Evolutionary conservation across 208 protist species (phyloP).

Genomic region (Angomonas ambiguus): DNA sequence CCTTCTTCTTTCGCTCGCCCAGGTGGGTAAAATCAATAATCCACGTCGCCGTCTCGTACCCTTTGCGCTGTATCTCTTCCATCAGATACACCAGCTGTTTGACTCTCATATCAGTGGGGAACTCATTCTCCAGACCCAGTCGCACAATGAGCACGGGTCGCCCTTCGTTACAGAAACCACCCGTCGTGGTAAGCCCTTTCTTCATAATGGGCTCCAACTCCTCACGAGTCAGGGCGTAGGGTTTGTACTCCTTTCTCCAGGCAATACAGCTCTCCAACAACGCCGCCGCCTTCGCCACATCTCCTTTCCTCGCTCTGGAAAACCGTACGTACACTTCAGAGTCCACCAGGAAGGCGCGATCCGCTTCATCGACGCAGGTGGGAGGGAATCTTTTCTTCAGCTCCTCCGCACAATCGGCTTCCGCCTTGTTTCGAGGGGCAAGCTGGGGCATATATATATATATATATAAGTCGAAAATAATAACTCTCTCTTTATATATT

Average conservation of each 20-base stretch:
- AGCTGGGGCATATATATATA: constrained; percentile 13
- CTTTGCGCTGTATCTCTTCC: constrained; percentile 39
- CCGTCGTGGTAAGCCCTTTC: constrained; percentile 22
- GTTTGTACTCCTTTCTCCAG: constrained; percentile 37
- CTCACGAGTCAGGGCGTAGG: constrained; percentile 31
- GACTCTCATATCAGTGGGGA: constrained; percentile 28
- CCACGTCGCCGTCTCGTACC: constrained; percentile 47
- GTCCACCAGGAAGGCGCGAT: neutral
- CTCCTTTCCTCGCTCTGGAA: constrained; percentile 31
- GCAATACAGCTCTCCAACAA: constrained; percentile 34
- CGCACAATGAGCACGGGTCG: constrained; percentile 37
- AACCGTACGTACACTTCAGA: constrained; percentile 43
- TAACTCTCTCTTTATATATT: constrained; percentile 15
- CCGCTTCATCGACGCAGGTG: neutral
- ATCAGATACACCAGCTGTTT: constrained; percentile 39
- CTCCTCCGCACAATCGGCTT: neutral
- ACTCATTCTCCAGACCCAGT: constrained; percentile 28
- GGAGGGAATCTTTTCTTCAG: constrained; percentile 2
- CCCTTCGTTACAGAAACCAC: constrained; percentile 33
- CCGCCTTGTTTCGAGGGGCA: neutral
- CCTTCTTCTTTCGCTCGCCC: constrained; percentile 38
- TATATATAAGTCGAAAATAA: constrained; percentile 19
- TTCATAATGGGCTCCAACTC: constrained; percentile 27
- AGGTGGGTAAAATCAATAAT: constrained; percentile 49
- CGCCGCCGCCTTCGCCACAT: constrained; percentile 27